Evolutionary conservation across 2,329 filamentous ascomycete genomes (phyloP).

Genomic region (Calonectria pseudoturangicola): DNA sequence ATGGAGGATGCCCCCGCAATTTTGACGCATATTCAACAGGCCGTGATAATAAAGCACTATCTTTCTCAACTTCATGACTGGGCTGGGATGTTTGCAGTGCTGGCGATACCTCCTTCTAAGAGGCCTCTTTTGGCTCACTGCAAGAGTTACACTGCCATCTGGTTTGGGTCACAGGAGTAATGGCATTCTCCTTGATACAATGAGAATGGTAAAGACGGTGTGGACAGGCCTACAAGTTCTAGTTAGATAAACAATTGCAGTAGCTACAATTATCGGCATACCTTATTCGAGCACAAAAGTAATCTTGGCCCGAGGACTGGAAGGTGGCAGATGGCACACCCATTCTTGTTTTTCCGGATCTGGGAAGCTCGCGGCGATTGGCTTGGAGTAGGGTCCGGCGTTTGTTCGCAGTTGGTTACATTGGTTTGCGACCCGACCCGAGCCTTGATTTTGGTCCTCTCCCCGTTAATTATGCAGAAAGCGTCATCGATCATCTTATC

Average conservation of each 20-base stretch:
- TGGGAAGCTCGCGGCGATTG: conserved; percentile 59
- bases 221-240: conserved; percentile 62
- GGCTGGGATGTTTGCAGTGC: conserved; percentile 35
- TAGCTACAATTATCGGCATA: conserved; percentile 51
- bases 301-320: conserved; percentile 68
- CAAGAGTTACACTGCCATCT: conserved; percentile 69
- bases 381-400: conserved; percentile 47
- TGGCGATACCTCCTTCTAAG: conserved; percentile 53
- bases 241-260: conserved; percentile 43
- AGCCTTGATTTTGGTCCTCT: conserved; percentile 56
- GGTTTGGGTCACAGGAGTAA: conserved; percentile 59
- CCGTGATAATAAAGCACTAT: conserved; percentile 4
- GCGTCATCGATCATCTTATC: conserved; percentile 66
- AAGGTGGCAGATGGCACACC: conserved; percentile 69
- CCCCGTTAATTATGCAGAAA: conserved; percentile 65
- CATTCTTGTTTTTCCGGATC: conserved; percentile 65
- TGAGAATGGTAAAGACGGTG: conserved; percentile 69
- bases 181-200: conserved; percentile 64
- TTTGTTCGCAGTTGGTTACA: conserved; percentile 38
- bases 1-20: conserved; percentile 29
- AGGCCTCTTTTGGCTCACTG: conserved; percentile 48
- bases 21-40: conserved; percentile 15
- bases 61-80: conserved; percentile 13
- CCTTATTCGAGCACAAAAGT: conserved; percentile 68
- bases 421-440: conserved; percentile 37